These are phyloP conservation scores for Flammula alnicola DNA, from an alignment of 1,284 basidiomycete genomes.

Conservation along the genomic window DNA sequence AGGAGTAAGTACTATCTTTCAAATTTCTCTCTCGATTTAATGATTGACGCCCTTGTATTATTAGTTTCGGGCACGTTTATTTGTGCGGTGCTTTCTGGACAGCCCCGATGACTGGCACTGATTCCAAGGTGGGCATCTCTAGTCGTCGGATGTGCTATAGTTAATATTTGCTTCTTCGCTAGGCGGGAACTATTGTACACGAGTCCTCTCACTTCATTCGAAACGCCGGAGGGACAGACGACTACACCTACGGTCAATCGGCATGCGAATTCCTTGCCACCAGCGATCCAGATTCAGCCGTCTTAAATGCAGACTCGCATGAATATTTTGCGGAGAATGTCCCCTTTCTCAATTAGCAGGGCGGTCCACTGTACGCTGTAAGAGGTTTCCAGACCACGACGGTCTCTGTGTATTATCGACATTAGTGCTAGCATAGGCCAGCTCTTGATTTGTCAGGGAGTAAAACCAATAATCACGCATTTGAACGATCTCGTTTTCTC, in stretches of 20 bases:
- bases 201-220: conserved; percentile 51
- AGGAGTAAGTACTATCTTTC: conserved; percentile 30
- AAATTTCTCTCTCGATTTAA: neutral
- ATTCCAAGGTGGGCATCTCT: conserved; percentile 42
- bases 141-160: neutral
- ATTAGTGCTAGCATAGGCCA: too few relatives aligned
- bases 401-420: too few relatives aligned
- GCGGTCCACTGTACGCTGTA: too few relatives aligned
- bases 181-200: conserved; percentile 48
- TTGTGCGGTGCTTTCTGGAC: conserved; percentile 55
- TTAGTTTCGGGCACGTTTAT: conserved; percentile 44
- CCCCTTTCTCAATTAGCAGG: conserved; percentile 37
- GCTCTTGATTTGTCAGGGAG: too few relatives aligned
- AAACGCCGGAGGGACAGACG: conserved; percentile 47
- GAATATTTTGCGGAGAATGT: conserved; percentile 63
- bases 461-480: too few relatives aligned
- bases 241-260: conserved; percentile 50
- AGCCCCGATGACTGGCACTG: conserved; percentile 48
- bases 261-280: conserved; percentile 43
- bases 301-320: conserved; percentile 53
- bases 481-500: too few relatives aligned
- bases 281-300: conserved; percentile 42
- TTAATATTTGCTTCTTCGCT: neutral
- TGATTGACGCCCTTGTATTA: neutral
- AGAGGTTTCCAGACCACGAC: too few relatives aligned